Evolutionary conservation across 257 asterid genomes (phyloP).

Genomic region (Solanum sejunctum): DNA sequence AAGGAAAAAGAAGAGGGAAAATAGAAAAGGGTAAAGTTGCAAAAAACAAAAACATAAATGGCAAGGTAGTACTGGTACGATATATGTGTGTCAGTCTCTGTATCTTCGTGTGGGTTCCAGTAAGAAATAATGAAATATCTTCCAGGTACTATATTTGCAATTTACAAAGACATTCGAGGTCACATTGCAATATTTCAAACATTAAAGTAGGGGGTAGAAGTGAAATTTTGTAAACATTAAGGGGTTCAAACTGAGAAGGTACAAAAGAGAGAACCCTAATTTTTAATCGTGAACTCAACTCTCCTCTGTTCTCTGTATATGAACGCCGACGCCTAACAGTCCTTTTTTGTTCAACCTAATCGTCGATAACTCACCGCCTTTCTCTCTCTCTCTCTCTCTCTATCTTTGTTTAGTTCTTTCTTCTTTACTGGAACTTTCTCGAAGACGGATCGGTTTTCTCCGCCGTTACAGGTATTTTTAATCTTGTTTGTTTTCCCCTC

Average conservation of each 20-base stretch:
- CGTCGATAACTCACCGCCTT: background rate
- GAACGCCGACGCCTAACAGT: background rate
- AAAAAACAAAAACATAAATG: background rate
- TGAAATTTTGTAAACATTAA: background rate
- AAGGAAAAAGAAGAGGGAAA: background rate
- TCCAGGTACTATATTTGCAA: background rate
- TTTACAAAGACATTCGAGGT: background rate
- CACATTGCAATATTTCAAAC: background rate
- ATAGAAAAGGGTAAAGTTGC: background rate
- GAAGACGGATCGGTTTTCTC: background rate
- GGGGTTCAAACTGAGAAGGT: background rate
- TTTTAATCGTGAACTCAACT: background rate
- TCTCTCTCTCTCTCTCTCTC: background rate
- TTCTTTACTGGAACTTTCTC: background rate
- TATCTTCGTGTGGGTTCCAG: background rate
- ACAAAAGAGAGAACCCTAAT: background rate
- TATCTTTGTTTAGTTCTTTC: background rate
- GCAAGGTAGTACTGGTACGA: background rate
- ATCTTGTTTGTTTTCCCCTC: background rate
- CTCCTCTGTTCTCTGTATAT: background rate
- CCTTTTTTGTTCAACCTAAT: background rate
- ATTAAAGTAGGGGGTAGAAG: background rate
- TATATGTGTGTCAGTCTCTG: background rate
- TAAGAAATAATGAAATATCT: background rate
- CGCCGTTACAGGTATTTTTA: background rate